Evolutionary conservation across 345 rosid genomes (phyloP), one percentile per base, ranked within the genome.

Genomic region (Barbarea vulgaris): DNA sequence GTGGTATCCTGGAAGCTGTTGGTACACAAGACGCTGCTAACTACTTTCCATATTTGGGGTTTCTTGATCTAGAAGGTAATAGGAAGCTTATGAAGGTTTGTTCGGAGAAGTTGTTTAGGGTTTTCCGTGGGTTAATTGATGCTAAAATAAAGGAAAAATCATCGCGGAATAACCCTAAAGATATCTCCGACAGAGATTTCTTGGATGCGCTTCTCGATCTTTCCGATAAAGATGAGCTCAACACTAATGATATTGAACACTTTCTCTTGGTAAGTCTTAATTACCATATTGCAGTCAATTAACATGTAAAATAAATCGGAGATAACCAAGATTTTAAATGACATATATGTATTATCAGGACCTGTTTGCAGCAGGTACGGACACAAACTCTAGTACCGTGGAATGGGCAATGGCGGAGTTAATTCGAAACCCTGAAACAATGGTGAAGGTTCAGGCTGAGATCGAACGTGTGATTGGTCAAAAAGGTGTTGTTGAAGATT

Each of bases 1-100:
- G 28, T 75, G 42, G 67, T 14, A 50, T 84, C 21, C 61, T 82
- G 88, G 75, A 58, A 9, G 79, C 72, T 39, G 46, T 41, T 0
- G 90, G 86, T 28, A 81, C 69, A 31, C 84, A 84, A 2, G 84
- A 86, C 48, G 3, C 67, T 55, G 75, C 81, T 1, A 84, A 88
- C 58, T 88, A 28, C 44, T 88, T 84, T 52, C 90, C 88, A 2
- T 2, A 80, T 6, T 52, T 85, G 0, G 31, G 80, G 54, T 70
- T 27, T 70, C 19, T 88, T 64, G 93, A 86, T n/a, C 83, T 78
- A 6, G 86, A 87, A 74, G 81, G 86, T 12, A 67, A 67, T 19
- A 31, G 44, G 34, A 79, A 70, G 8, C 48, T 47, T 4, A 46
- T 70, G 44, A 46, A 39, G 1, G 13, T 4, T 46, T 41, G n/a